Evolutionary conservation across 2,329 filamentous ascomycete species (phyloP).

Genomic region (Fusarium mangiferae): DNA sequence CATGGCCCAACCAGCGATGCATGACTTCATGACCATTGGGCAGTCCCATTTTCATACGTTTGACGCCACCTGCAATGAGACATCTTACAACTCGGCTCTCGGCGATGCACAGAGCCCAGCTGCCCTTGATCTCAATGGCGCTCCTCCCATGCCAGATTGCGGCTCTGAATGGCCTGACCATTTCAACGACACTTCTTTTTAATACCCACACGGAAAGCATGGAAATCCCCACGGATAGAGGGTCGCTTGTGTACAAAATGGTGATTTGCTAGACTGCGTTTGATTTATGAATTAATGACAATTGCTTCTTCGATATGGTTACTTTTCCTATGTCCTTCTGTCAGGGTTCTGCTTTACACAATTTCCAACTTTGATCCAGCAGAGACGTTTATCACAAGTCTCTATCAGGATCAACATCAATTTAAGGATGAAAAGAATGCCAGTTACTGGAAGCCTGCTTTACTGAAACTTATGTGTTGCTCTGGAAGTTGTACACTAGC

Average conservation of each 20-base stretch:
- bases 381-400: not conserved
- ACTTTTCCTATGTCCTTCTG: slow-evolving; percentile 6
- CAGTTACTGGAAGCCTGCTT: not conserved
- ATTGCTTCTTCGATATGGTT: slow-evolving; percentile 23
- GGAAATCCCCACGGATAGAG: slow-evolving; percentile 34
- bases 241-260: slow-evolving; percentile 42
- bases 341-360: slow-evolving; percentile 5
- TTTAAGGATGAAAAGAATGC: slow-evolving; percentile 6
- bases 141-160: slow-evolving; percentile 43
- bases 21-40: slow-evolving; percentile 45
- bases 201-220: slow-evolving; percentile 42
- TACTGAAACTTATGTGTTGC: slow-evolving; percentile 8
- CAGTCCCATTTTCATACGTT: slow-evolving; percentile 54
- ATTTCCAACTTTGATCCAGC: slow-evolving; percentile 1
- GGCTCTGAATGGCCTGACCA: slow-evolving; percentile 46
- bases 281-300: slow-evolving; percentile 48
- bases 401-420: not conserved
- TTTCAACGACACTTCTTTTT: slow-evolving; percentile 48
- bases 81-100: slow-evolving; percentile 47
- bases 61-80: slow-evolving; percentile 54
- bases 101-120: slow-evolving; percentile 44
- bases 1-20: slow-evolving; percentile 40
- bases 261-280: slow-evolving; percentile 38
- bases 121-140: slow-evolving; percentile 38
- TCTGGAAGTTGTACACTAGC: slow-evolving; percentile 24